Evolutionary conservation across 306 rosid genomes (phyloP), one percentile per base, ranked within the genome.

Genomic region (Sicyos edulis): DNA sequence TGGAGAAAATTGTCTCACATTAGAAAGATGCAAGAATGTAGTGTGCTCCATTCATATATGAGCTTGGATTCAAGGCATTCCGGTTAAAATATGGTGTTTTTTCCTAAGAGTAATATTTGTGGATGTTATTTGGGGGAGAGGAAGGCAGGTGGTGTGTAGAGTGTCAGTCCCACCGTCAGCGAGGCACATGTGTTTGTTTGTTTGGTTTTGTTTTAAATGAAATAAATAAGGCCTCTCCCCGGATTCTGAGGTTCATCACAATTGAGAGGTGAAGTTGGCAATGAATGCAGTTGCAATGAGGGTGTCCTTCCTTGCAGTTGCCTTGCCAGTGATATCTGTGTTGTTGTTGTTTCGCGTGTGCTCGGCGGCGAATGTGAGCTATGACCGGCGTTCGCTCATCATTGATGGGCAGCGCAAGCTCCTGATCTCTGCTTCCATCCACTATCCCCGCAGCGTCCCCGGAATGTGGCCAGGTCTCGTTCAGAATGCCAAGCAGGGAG

Each of bases 391-490:
- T 40, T 92, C 97, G 12, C 85, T 92, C 78, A 82, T 89, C 78
- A 84, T 92, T 64, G 76, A 85, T 54, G 97, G 92, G 74, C 85
- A 84, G 7, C 79, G 91, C 6, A 88, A 86, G 87, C 96, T 92
- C 63, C 95, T 89, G 52, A 83, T 92, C 84, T 92, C 97, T 71
- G 92, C 97, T 45, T 72, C 97, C 85, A 86, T 89, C 82, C 97
- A 92, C 81, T 92, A 92, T 74, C 97, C 97, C 65, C 89, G 97
- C 73, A 92, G 97, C 44, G 96, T 92, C 72, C 97, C 97, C 24
- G 87, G 78, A 76, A 92, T 92, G 96, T 92, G 97, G 96, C 95
- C 97, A 24, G 81, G 87, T 58, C 89, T 89, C 14, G 86, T 92
- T 81, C 91, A 84, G 75, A 84, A 86, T n/a, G 95, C 97, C 0